A percentile compares a stretch with the other conserved stretches of the same genome.
These are phyloP conservation scores for Trichoderma lentiforme DNA, from an alignment of 2,329 filamentous ascomycete species.

Conservation along the genomic window DNA sequence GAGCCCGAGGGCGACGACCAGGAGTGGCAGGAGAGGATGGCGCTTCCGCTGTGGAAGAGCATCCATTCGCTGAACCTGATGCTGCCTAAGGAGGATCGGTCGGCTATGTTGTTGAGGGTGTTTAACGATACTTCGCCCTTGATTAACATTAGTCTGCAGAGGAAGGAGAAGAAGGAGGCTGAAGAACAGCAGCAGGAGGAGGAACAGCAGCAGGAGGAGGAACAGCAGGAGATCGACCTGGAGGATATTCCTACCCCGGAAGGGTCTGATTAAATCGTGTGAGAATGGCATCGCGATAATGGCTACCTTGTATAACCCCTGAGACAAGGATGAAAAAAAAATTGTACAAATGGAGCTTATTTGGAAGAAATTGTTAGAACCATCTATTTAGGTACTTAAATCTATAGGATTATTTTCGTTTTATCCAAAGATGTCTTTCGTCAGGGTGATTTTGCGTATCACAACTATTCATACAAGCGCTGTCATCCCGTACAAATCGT, in stretches of 20 bases:
- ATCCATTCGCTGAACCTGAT: constrained; percentile 91
- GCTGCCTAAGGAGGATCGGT: constrained; percentile 94
- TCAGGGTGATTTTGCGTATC: neutral
- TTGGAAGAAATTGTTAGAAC: neutral
- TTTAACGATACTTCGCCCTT: constrained; percentile 87
- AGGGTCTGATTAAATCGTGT: constrained; percentile 15
- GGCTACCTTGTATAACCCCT: too few relatives aligned
- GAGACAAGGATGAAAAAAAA: neutral
- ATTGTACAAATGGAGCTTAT: neutral
- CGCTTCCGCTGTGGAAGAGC: constrained; percentile 91
- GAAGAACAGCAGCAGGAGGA: constrained; percentile 33
- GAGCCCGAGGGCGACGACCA: constrained; percentile 66
- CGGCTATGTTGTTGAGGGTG: constrained; percentile 84
- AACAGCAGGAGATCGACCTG: constrained; percentile 27
- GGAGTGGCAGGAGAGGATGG: constrained; percentile 71
- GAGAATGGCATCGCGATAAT: neutral
- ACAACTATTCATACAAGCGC: neutral
- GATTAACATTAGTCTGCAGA: constrained; percentile 63
- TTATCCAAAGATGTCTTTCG: neutral
- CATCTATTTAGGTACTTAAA: constrained; percentile 16
- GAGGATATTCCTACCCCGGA: constrained; percentile 40
- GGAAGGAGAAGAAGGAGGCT: constrained; percentile 34
- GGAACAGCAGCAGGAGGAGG: constrained; percentile 30
- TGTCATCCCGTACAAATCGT: neutral
- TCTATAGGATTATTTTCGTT: constrained; percentile 19